Evolutionary conservation across 257 asterid genomes (phyloP), one percentile per base, ranked within the genome.

Genomic region (Nicotiana undulata): DNA sequence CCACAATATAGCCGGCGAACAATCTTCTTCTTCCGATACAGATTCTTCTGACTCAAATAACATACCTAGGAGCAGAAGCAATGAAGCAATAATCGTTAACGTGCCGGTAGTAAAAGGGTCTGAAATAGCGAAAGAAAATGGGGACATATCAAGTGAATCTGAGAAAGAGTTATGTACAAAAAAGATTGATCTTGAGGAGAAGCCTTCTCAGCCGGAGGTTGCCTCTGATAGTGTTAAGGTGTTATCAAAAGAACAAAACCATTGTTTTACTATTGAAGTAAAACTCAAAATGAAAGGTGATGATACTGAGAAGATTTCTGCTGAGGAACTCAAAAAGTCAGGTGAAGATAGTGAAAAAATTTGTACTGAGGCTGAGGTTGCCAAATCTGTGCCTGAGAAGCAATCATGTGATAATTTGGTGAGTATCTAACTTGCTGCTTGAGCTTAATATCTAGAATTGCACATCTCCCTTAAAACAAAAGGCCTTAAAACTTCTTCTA

Each of bases 61-160:
- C 29, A 60, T 83, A n/a, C 52, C 81, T 18, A 87, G 93, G 61
- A 87, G 91, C 87, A 84, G n/a, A 63, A 91, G 88, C 76, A 88
- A 91, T 85, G 84, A 32, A 53, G 89, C 86, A 4, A 82, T 88
- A 31, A 80, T 84, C 18, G 79, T 85, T 29, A 82, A 87, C 26
- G 17, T 79, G 58, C 79, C 82, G 55, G 65, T 76, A 15, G 81
- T 87, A 56, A 79, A 89, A 3, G 63, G 75, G 59, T 29, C 65
- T 20, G 85, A 88, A 81, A 61, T 34, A 58, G 59, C 9, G 52
- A 70, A 86, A 74, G 89, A 81, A 77, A 83, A 81, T 11, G 83
- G 61, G 81, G 76, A 31, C 63, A 28, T 59, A 17, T 68, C 83
- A 37, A 75, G 60, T 22, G 87, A 55, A 64, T 6, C 79, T 53